Base-by-base conservation (phyloP, 2,329 filamentous ascomycete species). In the Sodiomyces alkalinus region DNA sequence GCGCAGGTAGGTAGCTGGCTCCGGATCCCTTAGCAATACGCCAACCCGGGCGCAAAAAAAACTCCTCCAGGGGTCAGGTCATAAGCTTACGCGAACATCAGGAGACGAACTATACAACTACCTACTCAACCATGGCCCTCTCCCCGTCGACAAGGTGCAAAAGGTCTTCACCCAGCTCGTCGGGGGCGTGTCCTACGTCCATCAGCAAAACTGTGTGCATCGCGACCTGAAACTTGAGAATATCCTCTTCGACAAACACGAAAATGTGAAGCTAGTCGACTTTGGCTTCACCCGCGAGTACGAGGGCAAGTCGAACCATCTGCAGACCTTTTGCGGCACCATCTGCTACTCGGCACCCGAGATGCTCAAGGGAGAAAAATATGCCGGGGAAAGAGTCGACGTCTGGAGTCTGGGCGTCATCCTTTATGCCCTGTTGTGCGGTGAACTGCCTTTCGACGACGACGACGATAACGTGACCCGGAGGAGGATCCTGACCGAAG, bases 221-320 rank as follows among this genome's bases (percentile, higher is more conserved):
- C 81, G 90, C 41, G 90, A 98, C 50, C 61, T 98, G 30, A 98
- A 98, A 55, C 67, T 98, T 44, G 90, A 98, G 50, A 92, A 92
- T 46, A 94, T 98, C 33, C 61, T 98, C 25, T 68, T 98, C 41
- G 90, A 98, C 58, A 96, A 92, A 52, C 68, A 94, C 47, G 87
- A 92, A 48, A 93, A 96, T 46, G 90, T 98, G 41, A 98, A 98
- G 56, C 60, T 98, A 35, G 87, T 92, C 41, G 90, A 98, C 51
- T 98, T 98, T 58, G 90, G 90, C 12, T 98, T 98, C 48, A 98
- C 90, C 8, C 69, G 90, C 39, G 90, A 98, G 55, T 98, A 98
- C 51, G 85, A 94, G 53, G 87, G 87, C 34, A 85, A 92, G 43
- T 72, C 82, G 17, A 96, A 86, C 50, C 87, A 96, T 46, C 58